A percentile compares a stretch with the other conserved stretches of the same genome.
phyloP scores from a whole-genome alignment of 2,329 filamentous ascomycete species.

The Albifimbria verrucaria region DNA sequence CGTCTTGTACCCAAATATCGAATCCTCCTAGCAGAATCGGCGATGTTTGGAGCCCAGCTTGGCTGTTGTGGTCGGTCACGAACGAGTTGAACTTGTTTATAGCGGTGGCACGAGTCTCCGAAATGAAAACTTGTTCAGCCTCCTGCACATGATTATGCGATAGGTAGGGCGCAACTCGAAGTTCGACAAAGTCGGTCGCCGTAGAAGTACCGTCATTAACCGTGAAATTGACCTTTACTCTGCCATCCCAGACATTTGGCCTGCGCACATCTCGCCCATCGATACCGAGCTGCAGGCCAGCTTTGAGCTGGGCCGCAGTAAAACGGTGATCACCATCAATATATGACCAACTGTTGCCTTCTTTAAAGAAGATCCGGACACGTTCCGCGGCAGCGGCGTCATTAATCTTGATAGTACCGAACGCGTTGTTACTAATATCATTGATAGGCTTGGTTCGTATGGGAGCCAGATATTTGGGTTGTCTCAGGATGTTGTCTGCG shows the following conservation, averaged over 20 bases:
- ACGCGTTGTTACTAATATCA: conserved; percentile 8
- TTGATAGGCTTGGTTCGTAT: conserved; percentile 24
- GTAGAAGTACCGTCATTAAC: conserved; percentile 18
- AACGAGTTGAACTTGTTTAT: conserved; percentile 5
- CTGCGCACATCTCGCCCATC: conserved; percentile 28
- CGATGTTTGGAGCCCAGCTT: background rate
- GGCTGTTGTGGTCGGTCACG: background rate
- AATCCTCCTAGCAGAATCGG: conserved; percentile 4
- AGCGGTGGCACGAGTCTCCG: background rate
- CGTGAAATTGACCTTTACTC: conserved; percentile 24
- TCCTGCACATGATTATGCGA: conserved; percentile 31
- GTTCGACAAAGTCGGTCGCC: conserved; percentile 21
- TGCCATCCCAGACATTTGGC: conserved; percentile 21
- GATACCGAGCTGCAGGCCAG: conserved; percentile 28
- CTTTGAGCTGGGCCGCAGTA: conserved; percentile 18
- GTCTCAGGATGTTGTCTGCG: conserved; percentile 24
- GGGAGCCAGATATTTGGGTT: conserved; percentile 26
- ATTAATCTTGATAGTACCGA: conserved; percentile 11
- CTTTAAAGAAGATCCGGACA: conserved; percentile 24
- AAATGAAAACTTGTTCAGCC: conserved; percentile 17
- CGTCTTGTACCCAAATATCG: conserved; percentile 37
- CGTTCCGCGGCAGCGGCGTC: conserved; percentile 11
- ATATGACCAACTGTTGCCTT: conserved; percentile 19
- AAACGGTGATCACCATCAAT: conserved; percentile 22
- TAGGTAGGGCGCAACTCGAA: conserved; percentile 32